Conservation (phyloP, 352 stramenopile genomes). For the Phytophthora quininea region DNA sequence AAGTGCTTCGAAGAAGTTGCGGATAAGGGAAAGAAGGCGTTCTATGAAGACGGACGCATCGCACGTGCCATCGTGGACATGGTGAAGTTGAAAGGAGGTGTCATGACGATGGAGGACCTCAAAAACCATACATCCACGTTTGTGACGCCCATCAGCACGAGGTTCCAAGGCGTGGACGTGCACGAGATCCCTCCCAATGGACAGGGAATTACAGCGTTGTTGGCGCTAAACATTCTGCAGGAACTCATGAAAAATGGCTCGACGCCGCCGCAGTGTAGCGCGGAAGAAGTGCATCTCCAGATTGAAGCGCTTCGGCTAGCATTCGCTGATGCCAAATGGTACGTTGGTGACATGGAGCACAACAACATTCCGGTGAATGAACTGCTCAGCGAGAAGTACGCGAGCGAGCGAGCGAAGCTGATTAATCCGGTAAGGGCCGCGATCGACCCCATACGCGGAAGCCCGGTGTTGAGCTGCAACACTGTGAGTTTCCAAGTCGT, state of each 20-base stretch:
- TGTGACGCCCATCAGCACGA: conserved; percentile 89
- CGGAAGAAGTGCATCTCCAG: conserved; percentile 87
- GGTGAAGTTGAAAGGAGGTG: conserved; percentile 60
- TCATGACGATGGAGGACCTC: conserved; percentile 90
- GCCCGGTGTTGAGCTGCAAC: conserved; percentile 75
- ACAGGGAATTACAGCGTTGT: conserved; percentile 95
- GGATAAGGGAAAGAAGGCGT: conserved; percentile 86
- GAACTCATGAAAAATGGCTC: conserved; percentile 51
- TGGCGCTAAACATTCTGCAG: conserved; percentile 94
- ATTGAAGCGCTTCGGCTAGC: conserved; percentile 94
- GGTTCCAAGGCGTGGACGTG: conserved; percentile 88
- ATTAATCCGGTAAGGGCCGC: conserved; percentile 49
- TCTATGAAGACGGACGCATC: conserved; percentile 83
- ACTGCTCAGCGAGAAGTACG: conserved; percentile 85
- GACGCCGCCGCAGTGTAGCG: conserved; percentile 52
- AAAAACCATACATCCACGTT: conserved; percentile 87
- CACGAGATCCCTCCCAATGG: conserved; percentile 96
- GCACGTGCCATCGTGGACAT: conserved; percentile 90
- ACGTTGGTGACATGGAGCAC: conserved; percentile 82
- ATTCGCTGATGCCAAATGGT: conserved; percentile 93
- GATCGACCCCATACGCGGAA: conserved; percentile 64
- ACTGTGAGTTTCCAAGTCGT: conserved; percentile 98
- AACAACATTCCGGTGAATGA: conserved; percentile 61
- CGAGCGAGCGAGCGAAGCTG: conserved; percentile 51
- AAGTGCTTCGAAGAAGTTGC: conserved; percentile 87